Evolutionary conservation across 345 rosid genomes (phyloP).

Genomic region (Dovyalis caffra): DNA sequence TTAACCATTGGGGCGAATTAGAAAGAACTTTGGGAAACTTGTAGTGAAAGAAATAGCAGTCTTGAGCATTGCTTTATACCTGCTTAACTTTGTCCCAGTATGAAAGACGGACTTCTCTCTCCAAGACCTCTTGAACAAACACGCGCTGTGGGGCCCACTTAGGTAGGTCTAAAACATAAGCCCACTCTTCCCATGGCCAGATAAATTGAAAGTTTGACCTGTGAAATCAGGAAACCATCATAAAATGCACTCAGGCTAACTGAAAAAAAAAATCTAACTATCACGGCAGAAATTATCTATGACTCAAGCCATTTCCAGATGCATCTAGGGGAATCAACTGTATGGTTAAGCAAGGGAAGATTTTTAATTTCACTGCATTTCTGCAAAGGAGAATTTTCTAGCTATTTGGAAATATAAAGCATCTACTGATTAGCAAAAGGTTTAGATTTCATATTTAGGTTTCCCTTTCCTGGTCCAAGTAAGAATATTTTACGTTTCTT

Average conservation of each 20-base stretch:
- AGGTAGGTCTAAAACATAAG: conserved; percentile 88
- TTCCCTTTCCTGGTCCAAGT: too few relatives aligned
- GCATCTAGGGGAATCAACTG: too few relatives aligned
- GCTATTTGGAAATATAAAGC: too few relatives aligned
- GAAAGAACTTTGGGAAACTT: background rate
- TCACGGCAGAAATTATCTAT: background rate
- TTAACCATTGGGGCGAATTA: background rate
- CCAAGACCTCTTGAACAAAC: conserved; percentile 96
- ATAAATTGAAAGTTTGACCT: conserved; percentile 98
- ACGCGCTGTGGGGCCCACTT: conserved; percentile 98
- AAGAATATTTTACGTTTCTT: too few relatives aligned
- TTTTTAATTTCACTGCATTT: too few relatives aligned
- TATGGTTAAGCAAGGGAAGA: too few relatives aligned
- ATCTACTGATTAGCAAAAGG: too few relatives aligned
- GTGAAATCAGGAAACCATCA: conserved; percentile 24
- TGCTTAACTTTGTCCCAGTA: conserved; percentile 99
- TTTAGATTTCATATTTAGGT: too few relatives aligned
- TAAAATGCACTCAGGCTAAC: background rate
- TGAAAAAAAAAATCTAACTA: background rate
- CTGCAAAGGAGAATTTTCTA: too few relatives aligned
- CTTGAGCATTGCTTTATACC: conserved; percentile 38
- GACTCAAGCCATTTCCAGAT: background rate
- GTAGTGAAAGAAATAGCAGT: background rate
- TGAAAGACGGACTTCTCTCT: conserved; percentile 94
- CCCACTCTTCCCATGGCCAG: conserved; percentile 99